Base-by-base conservation (phyloP, 768 basidiomycete species). In the Tricholoma flavovirens region DNA sequence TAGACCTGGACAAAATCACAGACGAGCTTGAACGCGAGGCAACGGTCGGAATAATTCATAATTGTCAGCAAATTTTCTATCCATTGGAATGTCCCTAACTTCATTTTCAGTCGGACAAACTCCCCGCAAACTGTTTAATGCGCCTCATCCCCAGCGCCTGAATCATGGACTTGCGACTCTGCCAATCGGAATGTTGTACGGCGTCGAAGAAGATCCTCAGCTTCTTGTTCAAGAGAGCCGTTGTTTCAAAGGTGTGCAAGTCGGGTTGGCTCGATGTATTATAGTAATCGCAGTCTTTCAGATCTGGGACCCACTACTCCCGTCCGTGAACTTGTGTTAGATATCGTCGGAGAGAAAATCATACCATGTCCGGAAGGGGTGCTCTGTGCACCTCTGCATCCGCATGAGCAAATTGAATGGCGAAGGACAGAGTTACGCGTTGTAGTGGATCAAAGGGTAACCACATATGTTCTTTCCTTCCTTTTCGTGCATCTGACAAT, bases 31-130 rank as follows among this genome's bases (percentile, higher is more conserved):
- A 98, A 71, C 82, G 89, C 33, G 92, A 93, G 64, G 94, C 95
- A 0, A 93, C 92, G 6, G 89, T 95, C 17, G 93, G 93, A 1
- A 96, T 95, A 55, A 95, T 97, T 49, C 93, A 96, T 69, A 96
- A 96, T 59, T 98, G 91, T 90, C 62, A 36, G 80, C 65, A n/a
- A 12, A 30, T 17, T 29, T 12, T 36, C 4, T 10, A 33, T 43
- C 19, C 55, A 40, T 24, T 60, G 48, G 9, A 3, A 35, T 1
- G 5, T 49, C 29, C 2, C 36, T 49, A 32, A 5, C 29, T 12
- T 21, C 46, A 33, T 38, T 43, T 51, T 2, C 60, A 92, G 90
- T 97, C 61, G 94, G 94, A 12, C 93, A 96, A 72, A 96, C 94
- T 0, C 94, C 94, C 9, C 79, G 85, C 24, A 93, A 92, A 65